Conservation (phyloP, 305 asterid genomes). For the Solanum hybrid region DNA sequence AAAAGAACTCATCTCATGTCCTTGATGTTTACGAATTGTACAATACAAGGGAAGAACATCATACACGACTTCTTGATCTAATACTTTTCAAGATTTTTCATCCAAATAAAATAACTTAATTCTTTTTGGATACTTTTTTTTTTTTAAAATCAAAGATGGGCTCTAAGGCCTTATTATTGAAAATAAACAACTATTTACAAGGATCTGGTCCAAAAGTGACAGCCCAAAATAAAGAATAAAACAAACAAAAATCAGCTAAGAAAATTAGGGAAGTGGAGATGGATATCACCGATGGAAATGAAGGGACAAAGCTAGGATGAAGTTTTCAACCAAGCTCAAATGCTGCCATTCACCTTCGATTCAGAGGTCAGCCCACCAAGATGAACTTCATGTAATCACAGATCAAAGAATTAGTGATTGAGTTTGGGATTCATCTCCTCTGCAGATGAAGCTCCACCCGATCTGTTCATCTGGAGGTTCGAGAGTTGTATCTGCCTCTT, state of each 20-base stretch:
- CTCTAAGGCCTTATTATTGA: not conserved
- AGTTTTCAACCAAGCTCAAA: not conserved
- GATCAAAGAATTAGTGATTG: not conserved
- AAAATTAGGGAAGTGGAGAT: not conserved
- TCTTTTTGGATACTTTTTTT: not conserved
- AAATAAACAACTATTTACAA: not conserved
- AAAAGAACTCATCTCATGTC: not conserved
- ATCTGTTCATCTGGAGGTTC: not conserved
- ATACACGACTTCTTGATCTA: not conserved
- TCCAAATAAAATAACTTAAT: not conserved
- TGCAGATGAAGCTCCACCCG: not conserved
- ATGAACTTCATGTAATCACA: not conserved
- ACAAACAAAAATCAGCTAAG: not conserved
- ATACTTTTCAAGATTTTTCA: not conserved
- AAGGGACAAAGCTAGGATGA: not conserved
- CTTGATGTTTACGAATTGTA: not conserved
- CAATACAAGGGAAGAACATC: not conserved
- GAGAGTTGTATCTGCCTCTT: not conserved
- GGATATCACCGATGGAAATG: not conserved
- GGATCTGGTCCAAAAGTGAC: not conserved
- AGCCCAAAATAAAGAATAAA: not conserved
- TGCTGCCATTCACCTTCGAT: not conserved
- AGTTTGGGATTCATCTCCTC: not conserved
- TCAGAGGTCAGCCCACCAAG: not conserved
- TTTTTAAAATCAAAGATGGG: not conserved